A percentile compares a stretch with the other conserved stretches of the same genome.
Conservation (phyloP, 2,329 filamentous ascomycete species). For the Colletotrichum navitas region DNA sequence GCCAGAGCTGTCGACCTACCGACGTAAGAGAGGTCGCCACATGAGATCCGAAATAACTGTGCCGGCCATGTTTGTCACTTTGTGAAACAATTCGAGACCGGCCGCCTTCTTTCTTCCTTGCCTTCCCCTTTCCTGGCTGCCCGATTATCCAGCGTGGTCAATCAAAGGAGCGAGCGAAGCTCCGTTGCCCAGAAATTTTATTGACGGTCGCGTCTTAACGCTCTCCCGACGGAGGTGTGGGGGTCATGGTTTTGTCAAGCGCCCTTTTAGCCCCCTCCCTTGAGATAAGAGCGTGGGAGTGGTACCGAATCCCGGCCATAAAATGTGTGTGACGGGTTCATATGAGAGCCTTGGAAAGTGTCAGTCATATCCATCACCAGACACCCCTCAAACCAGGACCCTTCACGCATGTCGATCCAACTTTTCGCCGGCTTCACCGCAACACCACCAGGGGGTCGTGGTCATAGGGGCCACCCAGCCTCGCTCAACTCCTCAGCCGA, state of each 20-base stretch:
- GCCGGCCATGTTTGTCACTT: neutral
- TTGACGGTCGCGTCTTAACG: slow-evolving; percentile 14
- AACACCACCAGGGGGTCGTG: slow-evolving; percentile 16
- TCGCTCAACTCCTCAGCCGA: slow-evolving; percentile 23
- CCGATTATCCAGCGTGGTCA: neutral
- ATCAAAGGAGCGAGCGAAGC: slow-evolving; percentile 21
- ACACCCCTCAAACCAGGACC: slow-evolving; percentile 29
- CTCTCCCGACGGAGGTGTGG: slow-evolving; percentile 26
- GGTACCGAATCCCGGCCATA: slow-evolving; percentile 34
- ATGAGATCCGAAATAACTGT: neutral
- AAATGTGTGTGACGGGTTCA: neutral
- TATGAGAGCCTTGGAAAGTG: neutral
- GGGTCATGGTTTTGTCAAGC: slow-evolving; percentile 22
- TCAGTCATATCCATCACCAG: slow-evolving; percentile 33
- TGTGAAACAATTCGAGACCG: slow-evolving; percentile 13
- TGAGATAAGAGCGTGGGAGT: slow-evolving; percentile 37
- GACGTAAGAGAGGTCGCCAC: neutral
- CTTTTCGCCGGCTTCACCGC: slow-evolving; percentile 26
- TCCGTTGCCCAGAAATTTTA: slow-evolving; percentile 18
- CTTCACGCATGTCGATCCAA: slow-evolving; percentile 36
- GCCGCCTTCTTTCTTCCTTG: neutral
- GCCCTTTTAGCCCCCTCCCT: slow-evolving; percentile 8
- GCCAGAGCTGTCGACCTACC: neutral
- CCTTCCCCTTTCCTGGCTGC: neutral
- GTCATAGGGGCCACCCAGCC: slow-evolving; percentile 23